Base-by-base conservation (phyloP, 129 eudicot species). In the Helianthus tuberosus region DNA sequence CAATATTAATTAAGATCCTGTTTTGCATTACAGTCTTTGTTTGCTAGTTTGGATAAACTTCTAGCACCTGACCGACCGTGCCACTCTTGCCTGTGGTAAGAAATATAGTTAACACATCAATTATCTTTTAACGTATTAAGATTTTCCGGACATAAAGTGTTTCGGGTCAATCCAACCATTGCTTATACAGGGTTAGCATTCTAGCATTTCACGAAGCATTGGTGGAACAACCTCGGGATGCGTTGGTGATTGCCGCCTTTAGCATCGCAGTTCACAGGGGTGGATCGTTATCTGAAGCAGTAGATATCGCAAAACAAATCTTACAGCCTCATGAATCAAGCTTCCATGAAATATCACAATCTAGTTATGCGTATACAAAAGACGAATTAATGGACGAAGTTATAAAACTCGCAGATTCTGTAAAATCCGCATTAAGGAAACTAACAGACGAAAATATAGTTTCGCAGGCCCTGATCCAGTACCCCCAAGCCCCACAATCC, bases 41-140 rank as follows among this genome's bases (percentile, higher is more conserved):
- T 88, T 82, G 83, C 88, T 44, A 88, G 78, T 44, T 78, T 88
- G 87, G 93, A 88, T 78, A 85, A 79, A 75, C 88, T 82, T 57
- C 57, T 88, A 57, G 93, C 93, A 63, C 89, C 93, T 52, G 89
- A 88, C 72, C 82, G 82, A 47, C 89, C 89, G 2, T 88, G 93
- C 72, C 89, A 88, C 66, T 77, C 84, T 86, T 82, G 89, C 64
- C 55, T 88, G 75, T 88, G 93, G 93, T 88, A 85, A 77, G 87
- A 64, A 75, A 74, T 41, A 47, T 66, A 15, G 57, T 29, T 76
- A 11, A 32, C 3, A 41, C 71, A 65, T 25, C 50, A 23, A 14
- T 64, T 64, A 57, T 23, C 7, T 48, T 6, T 60, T 68, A 23
- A 7, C 12, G 43, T 7, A 35, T 5, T 12, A 68, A 29, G 43